Base-by-base conservation (phyloP, 2,329 filamentous ascomycete genomes). In the Colletotrichum tabaci region DNA sequence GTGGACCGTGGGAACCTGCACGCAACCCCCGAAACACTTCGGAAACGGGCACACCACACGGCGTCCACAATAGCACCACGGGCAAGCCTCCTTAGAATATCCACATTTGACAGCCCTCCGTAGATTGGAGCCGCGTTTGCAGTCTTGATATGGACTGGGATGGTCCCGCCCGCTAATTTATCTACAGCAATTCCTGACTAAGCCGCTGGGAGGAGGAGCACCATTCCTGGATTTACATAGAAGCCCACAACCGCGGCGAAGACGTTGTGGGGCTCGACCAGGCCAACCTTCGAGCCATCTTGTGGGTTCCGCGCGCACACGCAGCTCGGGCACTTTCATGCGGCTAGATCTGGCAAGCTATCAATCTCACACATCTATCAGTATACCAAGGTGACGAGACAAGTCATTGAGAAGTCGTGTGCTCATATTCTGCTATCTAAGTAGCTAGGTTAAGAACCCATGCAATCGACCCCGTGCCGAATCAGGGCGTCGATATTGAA, bases 1-100 rank as follows among this genome's bases (percentile, higher is more conserved):
- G 13, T 30, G 52, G 53, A 35, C 53, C 18, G 53, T 56, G 53
- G 53, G 50, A 13, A 18, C 4, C 53, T 21, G 18, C 30, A n/a
- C 53, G 35, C 35, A 56, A 7, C 30, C 44, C 49, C 66, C 70
- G 70, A 72, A 72, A 72, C 70, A 72, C 66, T 61, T 56, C 60
- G 40, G 70, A 72, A 72, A 72, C 70, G 55, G 66, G 55, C 49
- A 49, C 35, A 40, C 35, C 30, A 35, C 30, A 35, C 8, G 30
- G 30, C 8, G 8, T 35, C 30, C 30, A 46, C 44, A 61, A 15
- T 23, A 23, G 12, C 58, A 57, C 60, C 49, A 49, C 18, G 30
- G 23, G 15, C 26, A 26, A 26, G 49, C 8, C 13, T 30, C 12
- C 50, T 30, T 12, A 10, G 26, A 53, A 3, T 9, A 26, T 0